Evolutionary conservation across 345 rosid species (phyloP).

Genomic region (Populus tremula): DNA sequence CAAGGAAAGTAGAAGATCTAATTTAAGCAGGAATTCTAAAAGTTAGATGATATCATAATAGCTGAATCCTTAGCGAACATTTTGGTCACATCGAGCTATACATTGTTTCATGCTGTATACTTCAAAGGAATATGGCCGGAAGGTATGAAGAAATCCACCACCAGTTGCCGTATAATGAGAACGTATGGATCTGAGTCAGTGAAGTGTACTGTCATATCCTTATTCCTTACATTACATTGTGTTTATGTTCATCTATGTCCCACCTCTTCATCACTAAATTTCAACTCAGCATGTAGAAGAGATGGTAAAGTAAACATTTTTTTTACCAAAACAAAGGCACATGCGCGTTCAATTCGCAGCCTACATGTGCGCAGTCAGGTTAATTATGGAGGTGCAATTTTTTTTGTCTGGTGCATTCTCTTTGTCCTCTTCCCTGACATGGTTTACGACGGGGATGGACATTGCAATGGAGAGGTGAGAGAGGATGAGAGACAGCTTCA

Average conservation of each 20-base stretch:
- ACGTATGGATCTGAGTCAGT: neutral
- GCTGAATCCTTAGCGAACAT: neutral
- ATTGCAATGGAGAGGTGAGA: neutral
- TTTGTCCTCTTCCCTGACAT: neutral
- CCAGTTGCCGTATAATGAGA: neutral
- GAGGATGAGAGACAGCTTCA: neutral
- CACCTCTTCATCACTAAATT: neutral
- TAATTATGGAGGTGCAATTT: neutral
- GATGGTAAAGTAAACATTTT: too few relatives aligned
- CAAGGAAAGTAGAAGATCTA: slow-evolving; percentile 21
- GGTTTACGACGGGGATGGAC: neutral
- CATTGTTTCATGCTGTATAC: neutral
- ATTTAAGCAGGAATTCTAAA: slow-evolving; percentile 13
- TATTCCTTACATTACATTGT: neutral
- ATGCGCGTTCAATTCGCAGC: neutral
- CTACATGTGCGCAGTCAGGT: neutral
- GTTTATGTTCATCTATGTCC: neutral
- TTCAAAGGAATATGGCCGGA: neutral
- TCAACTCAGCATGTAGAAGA: neutral
- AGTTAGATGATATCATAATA: slow-evolving; percentile 1
- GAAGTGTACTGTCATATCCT: neutral
- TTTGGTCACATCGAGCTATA: neutral
- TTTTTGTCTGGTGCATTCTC: neutral
- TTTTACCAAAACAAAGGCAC: neutral
- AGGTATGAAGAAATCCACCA: neutral